Evolutionary conservation across 2,329 filamentous ascomycete species (phyloP), one percentile per base, ranked within the genome.

Genomic region (Lachnellula suecica): DNA sequence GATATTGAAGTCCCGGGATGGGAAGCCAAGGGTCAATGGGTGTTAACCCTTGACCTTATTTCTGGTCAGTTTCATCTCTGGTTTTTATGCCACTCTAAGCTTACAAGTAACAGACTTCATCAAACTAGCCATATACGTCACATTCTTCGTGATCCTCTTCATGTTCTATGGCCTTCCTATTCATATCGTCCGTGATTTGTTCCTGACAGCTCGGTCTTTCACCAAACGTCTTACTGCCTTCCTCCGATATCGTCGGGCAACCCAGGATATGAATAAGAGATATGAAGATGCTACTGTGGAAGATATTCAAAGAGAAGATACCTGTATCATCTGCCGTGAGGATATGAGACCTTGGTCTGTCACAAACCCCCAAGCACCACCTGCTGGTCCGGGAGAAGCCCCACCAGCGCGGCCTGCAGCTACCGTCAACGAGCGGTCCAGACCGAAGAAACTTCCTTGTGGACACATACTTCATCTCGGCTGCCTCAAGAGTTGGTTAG

Each of bases 251-350:
- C 86, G 92, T 52, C 91, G 91, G 64, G 94, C 94, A 2, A 91
- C 96, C 3, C 82, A 88, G 60, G 91, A 97, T 67, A 97, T 99
- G 91, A 94, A 96, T 66, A 83, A 83, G 54, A 77, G 83, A 63
- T 97, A 97, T 67, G 88, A 89, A 4, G 94, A 99, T 68, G 94
- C 94, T 1, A 96, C 89, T 1, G 79, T 82, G 2, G 90, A 95
- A 60, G 93, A 99, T 59, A 82, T 99, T 22, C 76, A 79, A 24
- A 81, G 89, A 44, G 93, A 97, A 68, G 91, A 95, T 64, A 95
- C 94, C 2, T 99, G 94, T 70, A 99, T 99, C 62, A 96, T 99
- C 50, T 99, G 94, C 70, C 85, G 94, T 55, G 94, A 99, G 69
- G 90, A 95, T 59, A 99, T 99, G 94, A 83, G 83, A 29, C 84